Percentiles rank a stretch among this genome's conserved stretches.
Evolutionary conservation across 108 stramenopile genomes (phyloP).

Genomic region (Pseudonitzschia delicatissima): DNA sequence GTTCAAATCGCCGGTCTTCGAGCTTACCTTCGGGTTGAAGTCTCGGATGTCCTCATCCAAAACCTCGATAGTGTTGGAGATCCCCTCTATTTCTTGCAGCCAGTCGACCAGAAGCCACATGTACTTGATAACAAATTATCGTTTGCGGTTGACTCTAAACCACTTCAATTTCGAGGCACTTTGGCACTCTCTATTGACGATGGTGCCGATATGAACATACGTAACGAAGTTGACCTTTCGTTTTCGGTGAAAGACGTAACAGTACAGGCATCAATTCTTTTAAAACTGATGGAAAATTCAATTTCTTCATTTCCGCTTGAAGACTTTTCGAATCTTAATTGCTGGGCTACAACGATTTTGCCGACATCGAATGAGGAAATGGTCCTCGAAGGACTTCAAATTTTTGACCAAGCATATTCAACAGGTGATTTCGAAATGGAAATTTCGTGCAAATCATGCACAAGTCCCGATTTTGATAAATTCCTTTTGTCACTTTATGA

Average conservation of each 20-base stretch:
- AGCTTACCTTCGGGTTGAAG: slow-evolving; percentile 30
- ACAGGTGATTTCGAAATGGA: slow-evolving; percentile 32
- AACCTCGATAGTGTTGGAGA: slow-evolving; percentile 65
- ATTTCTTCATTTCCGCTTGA: slow-evolving; percentile 51
- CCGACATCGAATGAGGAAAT: slow-evolving; percentile 8
- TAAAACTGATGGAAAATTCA: slow-evolving; percentile 39
- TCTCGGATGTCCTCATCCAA: slow-evolving; percentile 44
- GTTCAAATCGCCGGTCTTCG: slow-evolving; percentile 45
- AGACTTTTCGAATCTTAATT: slow-evolving; percentile 44
- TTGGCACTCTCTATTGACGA: slow-evolving; percentile 31
- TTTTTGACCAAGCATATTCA: slow-evolving; percentile 22
- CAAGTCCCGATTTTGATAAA: slow-evolving; percentile 42
- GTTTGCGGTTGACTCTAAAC: slow-evolving; percentile 48
- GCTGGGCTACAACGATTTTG: slow-evolving; percentile 59
- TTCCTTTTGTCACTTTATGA: slow-evolving; percentile 30
- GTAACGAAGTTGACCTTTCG: slow-evolving; percentile 43
- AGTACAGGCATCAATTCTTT: slow-evolving; percentile 34
- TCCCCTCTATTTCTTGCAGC: slow-evolving; percentile 42
- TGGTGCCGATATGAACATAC: slow-evolving; percentile 37
- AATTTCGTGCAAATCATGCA: slow-evolving; percentile 44
- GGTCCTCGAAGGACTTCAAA: slow-evolving; percentile 13
- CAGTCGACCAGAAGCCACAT: slow-evolving; percentile 33
- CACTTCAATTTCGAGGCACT: slow-evolving; percentile 29
- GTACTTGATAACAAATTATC: slow-evolving; percentile 45
- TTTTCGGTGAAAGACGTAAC: slow-evolving; percentile 32